Percentiles rank a stretch among this genome's conserved stretches.
phyloP scores from a whole-genome alignment of 805 yeast species.

The Nakazawaea sp. region DNA sequence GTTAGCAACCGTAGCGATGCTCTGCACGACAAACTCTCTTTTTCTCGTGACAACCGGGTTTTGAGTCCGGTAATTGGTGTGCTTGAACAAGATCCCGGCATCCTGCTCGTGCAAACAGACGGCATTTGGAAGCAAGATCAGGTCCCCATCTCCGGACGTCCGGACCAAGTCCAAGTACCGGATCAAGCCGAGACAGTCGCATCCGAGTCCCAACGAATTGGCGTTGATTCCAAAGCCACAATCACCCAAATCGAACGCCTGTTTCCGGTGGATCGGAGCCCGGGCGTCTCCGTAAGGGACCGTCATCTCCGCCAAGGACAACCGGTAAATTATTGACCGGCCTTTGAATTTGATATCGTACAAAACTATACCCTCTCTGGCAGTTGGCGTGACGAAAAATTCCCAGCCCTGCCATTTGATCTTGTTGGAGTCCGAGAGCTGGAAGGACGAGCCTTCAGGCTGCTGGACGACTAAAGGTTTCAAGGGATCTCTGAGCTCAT shows the following conservation, averaged over 20 bases:
- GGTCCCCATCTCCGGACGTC: slow-evolving; percentile 52
- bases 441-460: slow-evolving; percentile 77
- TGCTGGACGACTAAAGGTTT: slow-evolving; percentile 66
- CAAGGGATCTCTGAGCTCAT: slow-evolving; percentile 40
- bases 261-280: slow-evolving; percentile 78
- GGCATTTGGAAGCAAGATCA: slow-evolving; percentile 57
- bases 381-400: slow-evolving; percentile 61
- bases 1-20: slow-evolving; percentile 79
- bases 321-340: slow-evolving; percentile 66
- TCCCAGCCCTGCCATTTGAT: slow-evolving; percentile 83
- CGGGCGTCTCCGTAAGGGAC: slow-evolving; percentile 86
- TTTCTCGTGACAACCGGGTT: slow-evolving; percentile 69
- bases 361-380: slow-evolving; percentile 74
- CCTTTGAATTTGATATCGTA: slow-evolving; percentile 73
- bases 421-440: slow-evolving; percentile 36
- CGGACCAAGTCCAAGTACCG: slow-evolving; percentile 62
- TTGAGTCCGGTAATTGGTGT: slow-evolving; percentile 70
- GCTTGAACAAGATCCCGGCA: slow-evolving; percentile 71
- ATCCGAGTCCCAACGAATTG: slow-evolving; percentile 62
- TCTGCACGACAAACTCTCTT: slow-evolving; percentile 73
- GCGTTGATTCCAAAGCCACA: slow-evolving; percentile 75
- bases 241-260: slow-evolving; percentile 83
- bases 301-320: slow-evolving; percentile 76
- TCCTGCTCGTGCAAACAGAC: slow-evolving; percentile 80
- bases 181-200: slow-evolving; percentile 79